Conservation (phyloP, 2,329 filamentous ascomycete genomes). For the Sporothrix euskadiensis region DNA sequence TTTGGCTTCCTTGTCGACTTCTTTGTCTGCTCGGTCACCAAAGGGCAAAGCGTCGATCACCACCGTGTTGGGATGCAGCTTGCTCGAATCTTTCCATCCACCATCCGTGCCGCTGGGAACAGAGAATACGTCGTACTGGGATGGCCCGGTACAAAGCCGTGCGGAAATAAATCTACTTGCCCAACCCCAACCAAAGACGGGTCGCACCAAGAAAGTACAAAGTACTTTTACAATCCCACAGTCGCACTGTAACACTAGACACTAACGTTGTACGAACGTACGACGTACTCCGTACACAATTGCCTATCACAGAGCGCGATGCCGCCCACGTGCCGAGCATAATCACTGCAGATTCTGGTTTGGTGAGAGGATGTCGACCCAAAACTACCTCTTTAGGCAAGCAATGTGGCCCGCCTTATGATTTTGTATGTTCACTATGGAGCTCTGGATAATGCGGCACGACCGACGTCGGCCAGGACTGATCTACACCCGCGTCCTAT, state of each 20-base stretch:
- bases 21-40: background rate
- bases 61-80: background rate
- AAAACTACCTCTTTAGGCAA: background rate
- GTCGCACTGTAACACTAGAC: background rate
- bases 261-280: no score
- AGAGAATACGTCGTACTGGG: no score
- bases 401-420: background rate
- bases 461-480: background rate
- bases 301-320: background rate
- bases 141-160: background rate
- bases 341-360: background rate
- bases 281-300: background rate
- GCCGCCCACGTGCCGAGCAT: background rate
- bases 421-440: background rate
- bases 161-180: no score
- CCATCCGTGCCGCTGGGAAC: background rate
- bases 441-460: background rate
- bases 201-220: background rate
- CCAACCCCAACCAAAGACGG: no score
- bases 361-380: background rate
- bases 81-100: background rate
- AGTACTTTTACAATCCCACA: background rate
- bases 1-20: background rate
- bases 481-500: background rate
- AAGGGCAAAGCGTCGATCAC: background rate